Conservation (phyloP, 2,329 filamentous ascomycete genomes). For the Fusarium praegraminearum region DNA sequence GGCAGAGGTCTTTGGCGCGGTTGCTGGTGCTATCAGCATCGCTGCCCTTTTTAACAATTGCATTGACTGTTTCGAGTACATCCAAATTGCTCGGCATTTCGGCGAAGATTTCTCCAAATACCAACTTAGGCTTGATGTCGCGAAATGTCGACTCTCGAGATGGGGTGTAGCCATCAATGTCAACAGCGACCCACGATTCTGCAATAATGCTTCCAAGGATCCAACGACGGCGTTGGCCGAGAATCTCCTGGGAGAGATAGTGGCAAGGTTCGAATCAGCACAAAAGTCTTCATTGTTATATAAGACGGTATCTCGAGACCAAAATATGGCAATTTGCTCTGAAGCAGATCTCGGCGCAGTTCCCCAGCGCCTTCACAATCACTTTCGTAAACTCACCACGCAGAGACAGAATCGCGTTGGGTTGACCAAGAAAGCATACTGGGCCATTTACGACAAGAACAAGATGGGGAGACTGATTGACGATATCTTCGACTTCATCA, state of each 20-base stretch:
- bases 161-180: conserved; percentile 53
- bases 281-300: not conserved
- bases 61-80: conserved; percentile 56
- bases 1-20: conserved; percentile 33
- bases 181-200: conserved; percentile 46
- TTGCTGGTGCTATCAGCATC: conserved; percentile 51
- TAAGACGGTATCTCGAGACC: accelerated
- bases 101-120: conserved; percentile 51
- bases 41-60: conserved; percentile 54
- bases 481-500: conserved; percentile 40
- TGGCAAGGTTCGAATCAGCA: not conserved
- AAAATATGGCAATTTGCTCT: not conserved
- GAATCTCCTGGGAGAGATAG: not conserved
- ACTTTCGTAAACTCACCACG: not conserved
- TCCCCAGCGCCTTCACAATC: not conserved
- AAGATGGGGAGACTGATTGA: conserved; percentile 41
- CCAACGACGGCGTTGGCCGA: accelerated
- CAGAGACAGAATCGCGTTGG: not conserved
- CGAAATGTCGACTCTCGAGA: conserved; percentile 49
- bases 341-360: not conserved
- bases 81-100: conserved; percentile 54
- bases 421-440: conserved; percentile 9
- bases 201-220: not conserved
- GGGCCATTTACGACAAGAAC: conserved; percentile 21
- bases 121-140: conserved; percentile 51